Base-by-base conservation (phyloP, 2,329 filamentous ascomycete species). In the Fusarium lyarnte region DNA sequence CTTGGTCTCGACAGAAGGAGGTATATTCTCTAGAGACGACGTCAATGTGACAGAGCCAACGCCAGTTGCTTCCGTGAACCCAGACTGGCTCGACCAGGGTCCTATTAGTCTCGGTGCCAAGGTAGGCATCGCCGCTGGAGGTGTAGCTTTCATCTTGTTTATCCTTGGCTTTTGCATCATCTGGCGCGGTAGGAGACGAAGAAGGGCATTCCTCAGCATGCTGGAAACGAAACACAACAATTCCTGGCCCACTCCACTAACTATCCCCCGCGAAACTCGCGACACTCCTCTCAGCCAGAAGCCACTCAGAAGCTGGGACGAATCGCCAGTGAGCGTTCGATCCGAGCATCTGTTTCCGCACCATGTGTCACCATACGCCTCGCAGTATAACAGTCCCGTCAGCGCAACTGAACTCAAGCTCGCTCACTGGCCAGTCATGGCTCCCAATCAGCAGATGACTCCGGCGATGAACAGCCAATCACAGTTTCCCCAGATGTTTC, bases 121-220 rank as follows among this genome's bases (percentile, higher is more conserved):
- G 60, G 88, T 90, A 1, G 90, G 89, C 69, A 87, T 91, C 57
- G 87, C 85, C 19, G 82, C 88, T 27, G 89, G 85, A 9, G 85
- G 82, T 0, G 71, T 91, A 0, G 81, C 84, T 11, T 58, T 87
- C 0, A 21, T 90, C 8, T 81, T 91, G 6, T 77, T 81, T 12
- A 17, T 87, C 3, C 71, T 82, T 13, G 89, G 89, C 14, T 87
- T 85, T 76, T 83, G 81, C 61, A 84, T 91, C 58, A 83, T 92
- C 23, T 86, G 86, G 78, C 85, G 85, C 41, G 90, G 90, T 6
- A 89, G 86, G 67, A 86, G 88, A 14, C 83, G 86, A 17, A 84
- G 89, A 55, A 84, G 85, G 25, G 83, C 85, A 2, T 88, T 85
- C 73, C 80, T 91, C 29, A 33, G 29, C 10, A 49, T 49, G 46